Evolutionary conservation across 2,329 filamentous ascomycete species (phyloP), one percentile per base, ranked within the genome.

Genomic region (Exophiala sp.): DNA sequence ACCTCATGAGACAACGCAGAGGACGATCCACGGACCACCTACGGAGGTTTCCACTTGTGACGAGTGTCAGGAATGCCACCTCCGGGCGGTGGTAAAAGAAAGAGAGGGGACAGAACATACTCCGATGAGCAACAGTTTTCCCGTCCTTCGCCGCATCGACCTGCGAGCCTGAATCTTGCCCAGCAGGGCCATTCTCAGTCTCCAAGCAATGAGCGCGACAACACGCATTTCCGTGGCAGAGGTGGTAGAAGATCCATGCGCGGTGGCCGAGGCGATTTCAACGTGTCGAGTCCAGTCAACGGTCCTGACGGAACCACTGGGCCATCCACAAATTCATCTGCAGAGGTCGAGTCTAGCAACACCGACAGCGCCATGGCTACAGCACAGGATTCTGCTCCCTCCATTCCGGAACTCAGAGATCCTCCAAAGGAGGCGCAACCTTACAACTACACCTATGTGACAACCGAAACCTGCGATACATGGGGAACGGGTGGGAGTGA

Each of bases 361-460:
- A 41, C 62, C 10, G 72, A 71, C 52, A 67, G 67, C 11, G 54
- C 52, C 8, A 55, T 62, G 42, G 39, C 59, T n/a, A 44, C 62
- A 21, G 41, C 58, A 49, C 63, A 62, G 39, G 57, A 62, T 12
- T 62, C 65, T 14, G 58, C 64, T 12, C 60, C 66, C 38, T 51
- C 65, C 42, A 48, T 43, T 16, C 39, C 51, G 8, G 44, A 38
- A 57, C 38, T 55, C 57, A 36, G 65, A 52, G 58, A 59, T 38
- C 62, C 58, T 33, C 59, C 62, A 39, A 38, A 62, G n/a, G 54
- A 54, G 7, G 60, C 64, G n/a, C 61, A 66, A 29, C 66, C 67
- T 3, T 94, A 88, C 69, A 81, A 80, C 62, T 96, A 94, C 70
- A 81, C 86, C 53, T 84, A 87, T 64, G 71, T 96, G 43, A 94